Base-by-base conservation (phyloP, 257 asterid species). In the Capsicum baccatum region DNA sequence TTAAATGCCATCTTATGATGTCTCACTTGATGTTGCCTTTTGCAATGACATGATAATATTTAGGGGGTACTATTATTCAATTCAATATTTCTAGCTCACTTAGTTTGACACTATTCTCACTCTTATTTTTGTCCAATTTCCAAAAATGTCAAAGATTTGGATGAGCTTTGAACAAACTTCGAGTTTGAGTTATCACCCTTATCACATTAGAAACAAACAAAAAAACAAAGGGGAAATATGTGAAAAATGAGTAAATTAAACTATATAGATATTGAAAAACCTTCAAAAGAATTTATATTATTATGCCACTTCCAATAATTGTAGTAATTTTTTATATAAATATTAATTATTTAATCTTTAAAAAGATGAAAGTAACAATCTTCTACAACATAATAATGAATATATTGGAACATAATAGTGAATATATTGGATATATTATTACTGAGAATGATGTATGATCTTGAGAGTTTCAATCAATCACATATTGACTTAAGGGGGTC, bases 31-130 rank as follows among this genome's bases (percentile, higher is more conserved):
- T 2, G 44, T 73, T 73, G 9, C 6, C 62, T n/a, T 35, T 14
- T 59, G 80, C 60, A 73, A 33, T 73, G 44, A 74, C 60, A 74
- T 48, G 60, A 74, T 12, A 48, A 70, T n/a, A 73, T 2, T 42
- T 15, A 11, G 6, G 5, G 39, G 48, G 3, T 48, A 48, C 19
- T 6, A 48, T 50, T 50, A 13, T 37, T 68, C 80, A 74, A 74
- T 50, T 26, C 5, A 66, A 66, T 33, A 50, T 52, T 4, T 21
- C 7, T 74, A 50, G 62, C 62, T 50, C 44, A 74, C 81, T 19
- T 19, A 11, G 2, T 76, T 76, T 76, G 81, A 76, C 81, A 76
- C 21, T 76, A 7, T 50, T 74, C 62, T 74, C 62, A 19, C 3
- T 74, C 4, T 76, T 14, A 7, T 13, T 76, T 13, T 12, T 8